Percentiles rank a stretch among this genome's conserved stretches.
Conservation (phyloP, 495 filamentous ascomycete genomes). For the Neurospora discreta region DNA sequence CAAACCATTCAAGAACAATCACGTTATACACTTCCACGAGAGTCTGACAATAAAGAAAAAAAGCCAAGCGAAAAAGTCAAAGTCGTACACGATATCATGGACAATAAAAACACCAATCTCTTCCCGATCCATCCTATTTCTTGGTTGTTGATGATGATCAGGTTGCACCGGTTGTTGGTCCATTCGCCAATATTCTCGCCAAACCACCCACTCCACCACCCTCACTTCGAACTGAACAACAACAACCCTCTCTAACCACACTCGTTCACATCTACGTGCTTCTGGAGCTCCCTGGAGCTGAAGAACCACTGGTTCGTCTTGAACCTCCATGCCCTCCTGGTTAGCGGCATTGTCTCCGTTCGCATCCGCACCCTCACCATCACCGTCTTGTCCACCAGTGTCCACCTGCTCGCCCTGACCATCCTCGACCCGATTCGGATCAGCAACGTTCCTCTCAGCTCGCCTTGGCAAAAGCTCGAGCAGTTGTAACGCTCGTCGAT, state of each 20-base stretch:
- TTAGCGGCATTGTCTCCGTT: not conserved
- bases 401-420: not conserved
- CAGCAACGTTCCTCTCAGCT: not conserved
- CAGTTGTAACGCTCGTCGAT: too few relatives aligned
- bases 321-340: not conserved
- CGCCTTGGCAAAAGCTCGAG: too few relatives aligned
- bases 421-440: not conserved
- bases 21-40: not conserved
- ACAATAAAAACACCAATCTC: not conserved
- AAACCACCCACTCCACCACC: not conserved
- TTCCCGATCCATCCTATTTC: not conserved
- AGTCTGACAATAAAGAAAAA: not conserved
- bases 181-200: not conserved
- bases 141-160: not conserved
- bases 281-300: not conserved
- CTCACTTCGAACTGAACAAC: not conserved
- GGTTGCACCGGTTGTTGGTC: not conserved
- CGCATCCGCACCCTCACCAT: not conserved
- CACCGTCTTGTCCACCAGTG: not conserved
- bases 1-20: not conserved
- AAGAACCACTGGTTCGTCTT: not conserved
- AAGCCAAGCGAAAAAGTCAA: not conserved
- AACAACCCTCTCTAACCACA: not conserved
- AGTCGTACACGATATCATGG: not conserved
- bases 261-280: not conserved